Evolutionary conservation across 2,329 filamentous ascomycete genomes (phyloP).

Genomic region (Monosporascus sp.): DNA sequence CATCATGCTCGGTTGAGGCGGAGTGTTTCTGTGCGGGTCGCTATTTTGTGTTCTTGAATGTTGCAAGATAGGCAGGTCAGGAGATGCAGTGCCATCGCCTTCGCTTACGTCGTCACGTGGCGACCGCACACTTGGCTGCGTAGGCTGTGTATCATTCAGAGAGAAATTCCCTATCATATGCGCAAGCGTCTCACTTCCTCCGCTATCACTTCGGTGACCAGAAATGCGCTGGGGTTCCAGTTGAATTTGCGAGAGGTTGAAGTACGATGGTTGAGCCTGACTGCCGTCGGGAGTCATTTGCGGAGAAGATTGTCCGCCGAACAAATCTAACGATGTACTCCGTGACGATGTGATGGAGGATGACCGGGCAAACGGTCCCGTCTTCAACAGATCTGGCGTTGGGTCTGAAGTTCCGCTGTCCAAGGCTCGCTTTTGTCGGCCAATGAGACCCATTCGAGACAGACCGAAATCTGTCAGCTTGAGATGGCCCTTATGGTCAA

Average conservation of each 20-base stretch:
- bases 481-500: conserved; percentile 92
- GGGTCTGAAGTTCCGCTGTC: conserved; percentile 71
- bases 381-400: conserved; percentile 88
- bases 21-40: conserved; percentile 52
- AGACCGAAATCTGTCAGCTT: conserved; percentile 97
- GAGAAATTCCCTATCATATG: conserved; percentile 79
- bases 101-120: conserved; percentile 72
- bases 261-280: conserved; percentile 86
- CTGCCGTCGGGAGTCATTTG: conserved; percentile 77
- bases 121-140: conserved; percentile 46
- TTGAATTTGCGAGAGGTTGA: conserved; percentile 59
- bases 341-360: conserved; percentile 84
- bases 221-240: conserved; percentile 66
- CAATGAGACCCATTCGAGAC: conserved; percentile 94
- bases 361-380: conserved; percentile 82
- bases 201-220: conserved; percentile 84
- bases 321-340: conserved; percentile 88
- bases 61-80: conserved; percentile 67
- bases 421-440: conserved; percentile 89
- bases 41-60: conserved; percentile 38
- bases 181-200: conserved; percentile 78
- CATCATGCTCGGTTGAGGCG: conserved; percentile 67
- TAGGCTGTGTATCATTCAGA: conserved; percentile 54
- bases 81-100: conserved; percentile 67
- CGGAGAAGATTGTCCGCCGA: conserved; percentile 67